phyloP scores from a whole-genome alignment of 2,329 filamentous ascomycete species.

The Endoconidiophora laricicola region DNA sequence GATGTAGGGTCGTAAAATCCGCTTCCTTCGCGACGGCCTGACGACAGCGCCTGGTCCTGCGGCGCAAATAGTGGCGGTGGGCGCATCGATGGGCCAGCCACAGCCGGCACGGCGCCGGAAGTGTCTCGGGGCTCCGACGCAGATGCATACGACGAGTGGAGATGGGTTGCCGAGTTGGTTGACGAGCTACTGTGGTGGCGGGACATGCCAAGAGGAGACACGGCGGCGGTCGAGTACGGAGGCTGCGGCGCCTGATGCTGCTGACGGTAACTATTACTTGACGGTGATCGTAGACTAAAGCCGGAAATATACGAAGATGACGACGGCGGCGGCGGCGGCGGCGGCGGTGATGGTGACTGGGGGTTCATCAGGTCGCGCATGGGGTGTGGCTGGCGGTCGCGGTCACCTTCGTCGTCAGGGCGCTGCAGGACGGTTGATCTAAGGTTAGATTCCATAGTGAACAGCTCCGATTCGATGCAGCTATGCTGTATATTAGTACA shows the following conservation, averaged over 20 bases:
- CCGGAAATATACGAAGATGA: constrained; percentile 18
- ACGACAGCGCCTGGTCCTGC: constrained; percentile 16
- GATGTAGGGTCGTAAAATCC: constrained; percentile 39
- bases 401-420: constrained; percentile 22
- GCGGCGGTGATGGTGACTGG: constrained; percentile 25
- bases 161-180: constrained; percentile 25
- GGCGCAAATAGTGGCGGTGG: constrained; percentile 20
- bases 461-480: too few relatives aligned
- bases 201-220: constrained; percentile 19
- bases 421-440: constrained; percentile 34
- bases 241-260: neutral
- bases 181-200: constrained; percentile 20
- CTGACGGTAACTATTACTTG: constrained; percentile 2
- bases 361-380: constrained; percentile 32
- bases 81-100: constrained; percentile 10
- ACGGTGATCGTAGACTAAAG: constrained; percentile 27
- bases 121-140: neutral
- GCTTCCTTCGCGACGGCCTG: constrained; percentile 21
- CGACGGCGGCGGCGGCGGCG: constrained; percentile 20
- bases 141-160: neutral
- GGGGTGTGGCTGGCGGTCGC: constrained; percentile 16
- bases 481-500: neutral
- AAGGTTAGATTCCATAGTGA: constrained; percentile 31
- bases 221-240: constrained; percentile 12
- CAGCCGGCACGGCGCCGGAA: neutral